A percentile compares a stretch with the other conserved stretches of the same genome.
Evolutionary conservation across 1,284 basidiomycete genomes (phyloP).

Genomic region (Clitocybe nebularis): DNA sequence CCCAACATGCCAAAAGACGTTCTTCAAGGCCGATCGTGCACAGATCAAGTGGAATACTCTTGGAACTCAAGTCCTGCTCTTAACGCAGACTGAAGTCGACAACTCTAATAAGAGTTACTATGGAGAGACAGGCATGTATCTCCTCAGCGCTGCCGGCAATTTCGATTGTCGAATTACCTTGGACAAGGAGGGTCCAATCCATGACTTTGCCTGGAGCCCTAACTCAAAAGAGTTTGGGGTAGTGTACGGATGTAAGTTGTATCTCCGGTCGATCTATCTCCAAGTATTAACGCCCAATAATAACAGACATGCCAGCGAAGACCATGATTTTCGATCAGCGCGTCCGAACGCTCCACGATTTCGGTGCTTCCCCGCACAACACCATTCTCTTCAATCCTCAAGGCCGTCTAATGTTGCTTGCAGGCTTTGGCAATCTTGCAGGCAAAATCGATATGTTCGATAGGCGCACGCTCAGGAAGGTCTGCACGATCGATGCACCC

Average conservation of each 20-base stretch:
- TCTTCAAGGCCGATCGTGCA: slow-evolving; percentile 94
- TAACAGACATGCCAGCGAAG: slow-evolving; percentile 90
- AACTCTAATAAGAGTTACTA: slow-evolving; percentile 98
- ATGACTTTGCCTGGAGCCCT: slow-evolving; percentile 97
- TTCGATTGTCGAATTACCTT: slow-evolving; percentile 91
- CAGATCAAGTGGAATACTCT: slow-evolving; percentile 96
- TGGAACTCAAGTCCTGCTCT: slow-evolving; percentile 82
- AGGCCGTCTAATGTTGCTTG: slow-evolving; percentile 82
- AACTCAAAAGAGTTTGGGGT: slow-evolving; percentile 96
- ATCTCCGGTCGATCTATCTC: not conserved
- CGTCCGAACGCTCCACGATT: slow-evolving; percentile 86
- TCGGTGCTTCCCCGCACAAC: slow-evolving; percentile 87
- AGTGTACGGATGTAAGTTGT: slow-evolving; percentile 85
- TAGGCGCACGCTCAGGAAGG: slow-evolving; percentile 79
- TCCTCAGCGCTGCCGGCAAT: slow-evolving; percentile 91
- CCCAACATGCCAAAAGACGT: slow-evolving; percentile 81
- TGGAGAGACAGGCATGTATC: slow-evolving; percentile 93
- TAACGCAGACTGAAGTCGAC: slow-evolving; percentile 96
- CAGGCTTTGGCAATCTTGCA: slow-evolving; percentile 95
- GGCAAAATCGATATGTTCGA: slow-evolving; percentile 94
- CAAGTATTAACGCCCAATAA: slow-evolving; percentile 5
- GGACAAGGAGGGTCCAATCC: slow-evolving; percentile 97
- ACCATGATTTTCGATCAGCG: slow-evolving; percentile 89
- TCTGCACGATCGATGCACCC: slow-evolving; percentile 86
- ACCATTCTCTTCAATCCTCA: slow-evolving; percentile 96